Conservation (phyloP, 2,329 filamentous ascomycete species). For the Fusarium sp. region DNA sequence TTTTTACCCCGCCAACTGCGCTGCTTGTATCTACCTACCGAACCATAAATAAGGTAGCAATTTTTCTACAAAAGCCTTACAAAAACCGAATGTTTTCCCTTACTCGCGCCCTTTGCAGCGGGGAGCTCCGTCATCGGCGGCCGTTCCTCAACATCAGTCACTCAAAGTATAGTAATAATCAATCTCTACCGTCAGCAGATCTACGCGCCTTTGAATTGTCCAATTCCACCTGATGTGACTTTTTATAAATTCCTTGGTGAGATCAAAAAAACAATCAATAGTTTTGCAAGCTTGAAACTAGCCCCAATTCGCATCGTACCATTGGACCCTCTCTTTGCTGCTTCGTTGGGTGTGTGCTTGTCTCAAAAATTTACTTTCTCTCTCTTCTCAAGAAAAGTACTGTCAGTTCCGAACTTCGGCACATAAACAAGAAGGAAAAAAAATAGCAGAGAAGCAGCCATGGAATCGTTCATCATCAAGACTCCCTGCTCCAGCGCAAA, state of each 20-base stretch:
- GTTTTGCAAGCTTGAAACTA: constrained; percentile 24
- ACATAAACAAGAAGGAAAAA: constrained; percentile 9
- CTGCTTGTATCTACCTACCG: not conserved
- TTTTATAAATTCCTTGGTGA: constrained; percentile 15
- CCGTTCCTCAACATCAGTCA: constrained; percentile 7
- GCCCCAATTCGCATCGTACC: constrained; percentile 32
- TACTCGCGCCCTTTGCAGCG: not conserved
- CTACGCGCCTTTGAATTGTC: constrained; percentile 9
- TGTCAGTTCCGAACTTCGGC: constrained; percentile 20
- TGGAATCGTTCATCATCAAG: constrained; percentile 77
- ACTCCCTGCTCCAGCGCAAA: constrained; percentile 97
- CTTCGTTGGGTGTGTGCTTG: not conserved
- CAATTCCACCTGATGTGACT: constrained; percentile 1
- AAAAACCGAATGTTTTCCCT: constrained; percentile 17
- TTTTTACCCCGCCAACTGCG: constrained; percentile 38
- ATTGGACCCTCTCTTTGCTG: constrained; percentile 31
- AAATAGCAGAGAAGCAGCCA: constrained; percentile 49
- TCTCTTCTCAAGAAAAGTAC: not conserved
- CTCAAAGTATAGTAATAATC: constrained; percentile 17
- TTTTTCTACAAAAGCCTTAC: constrained; percentile 19
- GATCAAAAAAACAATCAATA: not conserved
- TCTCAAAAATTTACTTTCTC: constrained; percentile 24
- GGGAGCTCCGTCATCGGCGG: constrained; percentile 41
- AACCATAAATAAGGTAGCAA: constrained; percentile 5
- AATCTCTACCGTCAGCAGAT: constrained; percentile 19